Percentiles rank a stretch among this genome's conserved stretches.
phyloP scores from a whole-genome alignment of 2,329 filamentous ascomycete species.

The Dactylellina parvicollis region DNA sequence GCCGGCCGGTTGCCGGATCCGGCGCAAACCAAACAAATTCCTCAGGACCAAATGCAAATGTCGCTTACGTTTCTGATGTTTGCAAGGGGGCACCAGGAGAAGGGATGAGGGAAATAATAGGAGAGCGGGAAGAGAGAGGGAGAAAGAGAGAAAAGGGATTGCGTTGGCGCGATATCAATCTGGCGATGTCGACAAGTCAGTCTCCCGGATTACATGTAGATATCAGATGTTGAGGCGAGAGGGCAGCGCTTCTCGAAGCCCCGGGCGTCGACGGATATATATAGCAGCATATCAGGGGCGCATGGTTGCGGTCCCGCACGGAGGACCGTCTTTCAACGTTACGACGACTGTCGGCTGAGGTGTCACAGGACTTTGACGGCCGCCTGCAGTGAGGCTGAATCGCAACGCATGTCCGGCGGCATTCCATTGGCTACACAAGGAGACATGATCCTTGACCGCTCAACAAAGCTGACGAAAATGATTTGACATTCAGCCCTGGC shows the following conservation, averaged over 20 bases:
- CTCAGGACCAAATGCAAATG: slow-evolving; percentile 9
- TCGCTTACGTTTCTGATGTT: slow-evolving; percentile 24
- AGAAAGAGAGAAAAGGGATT: no score
- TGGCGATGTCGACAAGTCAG: not conserved
- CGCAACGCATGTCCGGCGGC: slow-evolving; percentile 15
- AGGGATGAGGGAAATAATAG: slow-evolving; percentile 13
- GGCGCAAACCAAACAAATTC: not conserved
- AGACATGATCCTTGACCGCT: slow-evolving; percentile 8
- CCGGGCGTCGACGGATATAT: slow-evolving; percentile 20
- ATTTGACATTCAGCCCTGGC: slow-evolving; percentile 30
- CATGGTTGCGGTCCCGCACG: slow-evolving; percentile 7
- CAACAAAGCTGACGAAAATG: slow-evolving; percentile 32
- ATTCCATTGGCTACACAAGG: slow-evolving; percentile 15
- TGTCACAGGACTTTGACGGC: slow-evolving; percentile 41
- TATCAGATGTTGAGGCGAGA: no score
- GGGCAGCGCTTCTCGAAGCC: no score
- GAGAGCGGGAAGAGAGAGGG: no score
- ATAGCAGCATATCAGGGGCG: slow-evolving; percentile 33
- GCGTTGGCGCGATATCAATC: no score
- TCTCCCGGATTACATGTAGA: no score
- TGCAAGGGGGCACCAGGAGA: not conserved
- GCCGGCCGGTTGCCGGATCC: slow-evolving; percentile 1
- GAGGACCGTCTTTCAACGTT: slow-evolving; percentile 3
- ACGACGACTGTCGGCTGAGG: slow-evolving; percentile 6
- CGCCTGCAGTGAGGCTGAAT: slow-evolving; percentile 53